Conservation (phyloP, 257 asterid species). For the Solanum clarkiae region DNA sequence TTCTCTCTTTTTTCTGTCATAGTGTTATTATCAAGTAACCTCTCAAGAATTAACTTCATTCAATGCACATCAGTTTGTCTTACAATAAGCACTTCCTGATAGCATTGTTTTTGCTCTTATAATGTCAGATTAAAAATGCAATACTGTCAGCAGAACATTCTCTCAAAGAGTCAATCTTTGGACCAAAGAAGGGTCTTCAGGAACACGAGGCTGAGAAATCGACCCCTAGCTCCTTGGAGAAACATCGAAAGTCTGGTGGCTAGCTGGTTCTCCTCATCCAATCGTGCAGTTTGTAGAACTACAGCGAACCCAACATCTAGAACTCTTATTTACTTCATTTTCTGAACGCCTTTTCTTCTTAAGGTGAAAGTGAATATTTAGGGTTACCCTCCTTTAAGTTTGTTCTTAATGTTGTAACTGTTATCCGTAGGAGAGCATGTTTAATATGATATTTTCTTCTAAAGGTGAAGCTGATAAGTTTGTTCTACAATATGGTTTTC, state of each 20-base stretch:
- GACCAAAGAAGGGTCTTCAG: constrained; percentile 33
- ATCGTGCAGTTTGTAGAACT: background rate
- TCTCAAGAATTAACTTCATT: background rate
- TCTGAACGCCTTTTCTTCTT: background rate
- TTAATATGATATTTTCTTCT: background rate
- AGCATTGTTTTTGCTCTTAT: background rate
- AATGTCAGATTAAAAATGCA: constrained; percentile 52
- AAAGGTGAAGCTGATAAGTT: no score
- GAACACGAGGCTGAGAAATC: constrained; percentile 21
- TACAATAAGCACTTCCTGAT: background rate
- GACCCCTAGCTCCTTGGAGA: constrained; percentile 28
- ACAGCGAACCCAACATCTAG: background rate
- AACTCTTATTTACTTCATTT: background rate
- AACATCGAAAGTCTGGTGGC: constrained; percentile 23
- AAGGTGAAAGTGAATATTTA: background rate
- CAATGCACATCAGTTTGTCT: background rate
- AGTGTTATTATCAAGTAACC: background rate
- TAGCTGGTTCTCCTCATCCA: background rate
- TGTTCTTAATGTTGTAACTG: background rate
- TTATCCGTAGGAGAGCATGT: background rate
- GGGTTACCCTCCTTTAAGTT: background rate
- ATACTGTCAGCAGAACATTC: constrained; percentile 54
- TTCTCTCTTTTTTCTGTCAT: background rate
- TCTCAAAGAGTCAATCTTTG: constrained; percentile 50
- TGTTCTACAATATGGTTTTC: no score